These are phyloP conservation scores for Lactarius tabidus DNA, from an alignment of 768 basidiomycete genomes.

Conservation along the genomic window DNA sequence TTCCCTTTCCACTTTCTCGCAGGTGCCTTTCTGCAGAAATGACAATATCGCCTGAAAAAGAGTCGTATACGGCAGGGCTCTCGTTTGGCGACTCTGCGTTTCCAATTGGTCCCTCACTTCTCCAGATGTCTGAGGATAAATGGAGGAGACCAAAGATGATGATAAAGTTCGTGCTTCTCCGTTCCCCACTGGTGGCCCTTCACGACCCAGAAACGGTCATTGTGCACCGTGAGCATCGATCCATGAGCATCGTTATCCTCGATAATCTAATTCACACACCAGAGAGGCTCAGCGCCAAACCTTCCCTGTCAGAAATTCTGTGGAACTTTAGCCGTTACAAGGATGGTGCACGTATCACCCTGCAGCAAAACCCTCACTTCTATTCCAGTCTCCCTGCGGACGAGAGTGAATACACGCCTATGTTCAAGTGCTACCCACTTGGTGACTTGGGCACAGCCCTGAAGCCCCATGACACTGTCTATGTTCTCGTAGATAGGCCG, in stretches of 20 bases:
- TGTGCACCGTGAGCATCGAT: slow-evolving; percentile 1
- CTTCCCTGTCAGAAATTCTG: slow-evolving; percentile 6
- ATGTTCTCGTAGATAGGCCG: slow-evolving; percentile 6
- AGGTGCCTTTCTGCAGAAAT: neutral
- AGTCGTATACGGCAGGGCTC: neutral
- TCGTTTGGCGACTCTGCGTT: neutral
- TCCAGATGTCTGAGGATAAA: neutral
- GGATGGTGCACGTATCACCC: slow-evolving; percentile 2
- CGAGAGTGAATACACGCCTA: neutral
- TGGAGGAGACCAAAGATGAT: neutral
- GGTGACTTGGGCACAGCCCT: neutral
- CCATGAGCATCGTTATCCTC: neutral
- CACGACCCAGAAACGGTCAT: neutral
- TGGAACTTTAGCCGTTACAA: slow-evolving; percentile 19
- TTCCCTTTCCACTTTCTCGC: neutral
- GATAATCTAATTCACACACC: neutral
- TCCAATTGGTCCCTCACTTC: neutral
- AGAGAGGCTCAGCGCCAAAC: slow-evolving; percentile 8
- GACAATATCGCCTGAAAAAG: neutral
- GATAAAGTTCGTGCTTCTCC: neutral
- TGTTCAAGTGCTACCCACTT: neutral
- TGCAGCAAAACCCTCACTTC: slow-evolving; percentile 17
- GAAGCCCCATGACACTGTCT: neutral
- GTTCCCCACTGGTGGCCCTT: neutral
- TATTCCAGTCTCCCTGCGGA: neutral